phyloP scores from a whole-genome alignment of 768 basidiomycete genomes.

The Panellus pusillus region DNA sequence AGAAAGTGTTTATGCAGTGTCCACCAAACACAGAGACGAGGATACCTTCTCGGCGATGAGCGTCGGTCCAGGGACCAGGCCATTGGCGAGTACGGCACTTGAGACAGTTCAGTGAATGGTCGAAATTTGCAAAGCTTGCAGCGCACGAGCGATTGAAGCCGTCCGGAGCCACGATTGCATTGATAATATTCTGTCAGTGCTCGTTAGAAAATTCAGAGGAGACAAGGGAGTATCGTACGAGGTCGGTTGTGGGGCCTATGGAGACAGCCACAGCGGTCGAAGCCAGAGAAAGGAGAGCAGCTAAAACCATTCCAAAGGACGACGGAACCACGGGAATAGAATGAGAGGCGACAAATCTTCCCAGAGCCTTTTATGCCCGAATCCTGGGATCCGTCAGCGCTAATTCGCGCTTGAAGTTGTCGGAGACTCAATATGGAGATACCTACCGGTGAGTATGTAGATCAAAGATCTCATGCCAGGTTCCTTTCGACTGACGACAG shows the following conservation, averaged over 20 bases:
- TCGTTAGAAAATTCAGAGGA: neutral
- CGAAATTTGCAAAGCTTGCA: neutral
- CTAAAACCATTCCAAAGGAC: conserved; percentile 1
- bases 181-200: conserved; percentile 20
- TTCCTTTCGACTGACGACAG: too few species aligned
- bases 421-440: neutral
- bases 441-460: neutral
- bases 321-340: neutral
- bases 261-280: neutral
- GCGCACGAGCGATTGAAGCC: conserved; percentile 35
- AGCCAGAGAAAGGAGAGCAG: conserved; percentile 1
- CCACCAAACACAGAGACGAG: neutral
- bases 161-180: conserved; percentile 37
- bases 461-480: too few species aligned
- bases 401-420: neutral
- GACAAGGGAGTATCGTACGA: neutral
- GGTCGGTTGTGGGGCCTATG: conserved; percentile 9
- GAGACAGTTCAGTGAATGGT: neutral
- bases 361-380: neutral
- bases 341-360: neutral
- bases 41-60: conserved; percentile 37
- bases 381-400: neutral
- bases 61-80: conserved; percentile 36
- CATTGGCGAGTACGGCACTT: conserved; percentile 42
- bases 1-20: neutral